phyloP scores from a whole-genome alignment of 306 rosid genomes.

The Cajanus cajan region DNA sequence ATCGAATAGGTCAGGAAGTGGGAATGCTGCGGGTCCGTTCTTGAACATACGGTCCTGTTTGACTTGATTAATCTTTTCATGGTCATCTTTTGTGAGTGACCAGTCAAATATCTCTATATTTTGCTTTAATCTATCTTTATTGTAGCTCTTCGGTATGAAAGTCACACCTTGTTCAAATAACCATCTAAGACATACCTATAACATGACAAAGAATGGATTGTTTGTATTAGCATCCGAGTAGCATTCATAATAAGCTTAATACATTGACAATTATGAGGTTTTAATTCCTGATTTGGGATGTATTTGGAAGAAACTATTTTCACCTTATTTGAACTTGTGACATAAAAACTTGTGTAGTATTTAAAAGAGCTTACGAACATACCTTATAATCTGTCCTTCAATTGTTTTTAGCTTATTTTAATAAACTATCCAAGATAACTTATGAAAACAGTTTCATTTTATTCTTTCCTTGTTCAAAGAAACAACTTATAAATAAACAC shows the following conservation, averaged over 20 bases:
- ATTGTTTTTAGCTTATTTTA: background rate
- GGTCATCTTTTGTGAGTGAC: slow-evolving; percentile 41
- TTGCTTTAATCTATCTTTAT: slow-evolving; percentile 52
- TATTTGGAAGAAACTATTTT: background rate
- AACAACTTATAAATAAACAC: background rate
- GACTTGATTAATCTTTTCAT: slow-evolving; percentile 35
- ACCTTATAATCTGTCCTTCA: background rate
- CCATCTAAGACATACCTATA: slow-evolving; percentile 51
- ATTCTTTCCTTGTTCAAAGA: background rate
- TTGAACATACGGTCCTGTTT: slow-evolving; percentile 6
- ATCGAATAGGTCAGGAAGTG: slow-evolving; percentile 14
- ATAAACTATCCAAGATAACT: background rate
- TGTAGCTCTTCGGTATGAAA: slow-evolving; percentile 48
- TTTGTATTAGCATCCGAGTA: background rate
- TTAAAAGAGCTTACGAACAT: background rate
- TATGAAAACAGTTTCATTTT: background rate
- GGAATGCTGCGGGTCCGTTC: slow-evolving; percentile 15
- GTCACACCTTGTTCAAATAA: slow-evolving; percentile 44
- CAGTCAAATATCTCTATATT: slow-evolving; percentile 53
- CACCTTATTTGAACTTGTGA: background rate
- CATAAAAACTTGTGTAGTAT: background rate
- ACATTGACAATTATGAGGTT: background rate
- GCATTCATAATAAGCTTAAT: background rate
- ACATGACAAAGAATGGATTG: background rate
- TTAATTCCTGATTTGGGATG: background rate